A percentile compares a stretch with the other conserved stretches of the same genome.
These are phyloP conservation scores for Cryptococcus neoformans DNA, from an alignment of 1,284 basidiomycete species.

Conservation along the genomic window DNA sequence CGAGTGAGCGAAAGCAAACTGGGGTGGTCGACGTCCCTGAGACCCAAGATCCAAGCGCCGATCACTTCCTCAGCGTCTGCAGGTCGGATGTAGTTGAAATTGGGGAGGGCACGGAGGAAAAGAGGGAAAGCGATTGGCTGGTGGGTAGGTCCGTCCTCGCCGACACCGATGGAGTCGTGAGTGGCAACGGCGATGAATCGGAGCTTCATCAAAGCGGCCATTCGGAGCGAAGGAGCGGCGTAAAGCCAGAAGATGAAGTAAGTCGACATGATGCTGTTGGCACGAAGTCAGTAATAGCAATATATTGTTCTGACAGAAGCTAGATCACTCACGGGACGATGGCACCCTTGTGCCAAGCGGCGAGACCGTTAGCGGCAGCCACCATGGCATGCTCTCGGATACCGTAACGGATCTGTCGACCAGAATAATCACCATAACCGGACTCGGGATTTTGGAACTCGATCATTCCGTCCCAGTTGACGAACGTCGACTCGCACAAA, in stretches of 20 bases:
- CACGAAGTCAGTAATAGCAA: too few species aligned
- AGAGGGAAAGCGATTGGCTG: slow-evolving; percentile 31
- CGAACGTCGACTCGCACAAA: slow-evolving; percentile 42
- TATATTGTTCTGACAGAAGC: too few species aligned
- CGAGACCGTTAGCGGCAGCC: slow-evolving; percentile 36
- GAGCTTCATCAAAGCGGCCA: slow-evolving; percentile 41
- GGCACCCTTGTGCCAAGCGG: slow-evolving; percentile 32
- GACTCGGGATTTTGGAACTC: slow-evolving; percentile 43
- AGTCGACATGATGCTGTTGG: slow-evolving; percentile 63
- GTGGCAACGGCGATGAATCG: slow-evolving; percentile 44
- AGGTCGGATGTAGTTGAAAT: slow-evolving; percentile 41
- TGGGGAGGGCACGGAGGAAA: slow-evolving; percentile 40
- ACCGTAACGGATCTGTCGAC: slow-evolving; percentile 43
- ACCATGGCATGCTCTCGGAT: slow-evolving; percentile 45
- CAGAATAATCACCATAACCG: slow-evolving; percentile 39
- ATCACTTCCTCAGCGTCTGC: slow-evolving; percentile 44
- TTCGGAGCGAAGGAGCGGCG: slow-evolving; percentile 41
- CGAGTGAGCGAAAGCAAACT: slow-evolving; percentile 31
- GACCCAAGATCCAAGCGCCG: slow-evolving; percentile 32
- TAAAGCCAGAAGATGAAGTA: slow-evolving; percentile 49
- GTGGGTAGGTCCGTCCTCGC: slow-evolving; percentile 34
- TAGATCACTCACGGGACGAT: slow-evolving; percentile 19
- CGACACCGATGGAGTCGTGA: slow-evolving; percentile 43
- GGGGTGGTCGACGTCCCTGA: slow-evolving; percentile 28
- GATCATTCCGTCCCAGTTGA: slow-evolving; percentile 33